phyloP scores from a whole-genome alignment of 1,139 yeast genomes.

The Kodamaea alishanica region DNA sequence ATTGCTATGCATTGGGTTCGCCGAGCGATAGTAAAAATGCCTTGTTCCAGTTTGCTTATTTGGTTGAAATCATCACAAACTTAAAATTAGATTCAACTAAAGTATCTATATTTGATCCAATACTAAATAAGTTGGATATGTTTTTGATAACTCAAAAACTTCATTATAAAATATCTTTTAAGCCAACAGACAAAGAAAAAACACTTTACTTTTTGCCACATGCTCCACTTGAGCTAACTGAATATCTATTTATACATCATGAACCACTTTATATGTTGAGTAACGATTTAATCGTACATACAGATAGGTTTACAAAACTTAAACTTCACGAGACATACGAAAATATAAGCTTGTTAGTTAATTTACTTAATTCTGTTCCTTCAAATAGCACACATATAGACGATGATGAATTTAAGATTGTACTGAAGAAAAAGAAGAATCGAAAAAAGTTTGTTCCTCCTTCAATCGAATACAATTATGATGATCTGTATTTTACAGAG shows the following conservation, averaged over 20 bases:
- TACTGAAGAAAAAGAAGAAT: conserved; percentile 26
- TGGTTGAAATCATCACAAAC: conserved; percentile 34
- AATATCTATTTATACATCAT: conserved; percentile 31
- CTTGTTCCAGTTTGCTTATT: conserved; percentile 59
- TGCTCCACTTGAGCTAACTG: conserved; percentile 62
- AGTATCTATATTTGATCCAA: conserved; percentile 63
- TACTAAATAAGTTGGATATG: conserved; percentile 46
- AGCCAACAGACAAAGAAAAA: conserved; percentile 11
- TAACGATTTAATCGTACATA: conserved; percentile 49
- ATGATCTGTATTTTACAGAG: conserved; percentile 30
- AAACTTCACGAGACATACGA: conserved; percentile 43
- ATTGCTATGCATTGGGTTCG: conserved; percentile 74
- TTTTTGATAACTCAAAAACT: conserved; percentile 21
- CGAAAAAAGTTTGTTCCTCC: conserved; percentile 29
- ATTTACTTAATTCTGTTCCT: conserved; percentile 14
- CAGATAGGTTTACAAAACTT: conserved; percentile 45
- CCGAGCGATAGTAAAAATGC: conserved; percentile 58
- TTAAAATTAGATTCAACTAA: conserved; percentile 17
- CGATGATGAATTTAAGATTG: conserved; percentile 31
- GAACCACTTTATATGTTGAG: conserved; percentile 41
- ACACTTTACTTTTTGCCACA: conserved; percentile 65
- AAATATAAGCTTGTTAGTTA: conserved; percentile 37
- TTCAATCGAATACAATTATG: conserved; percentile 32
- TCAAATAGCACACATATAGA: not conserved
- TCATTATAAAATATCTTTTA: conserved; percentile 22